Evolutionary conservation across 1,139 yeast genomes (phyloP), one percentile per base, ranked within the genome.

Genomic region (Yamadazyma sp.): DNA sequence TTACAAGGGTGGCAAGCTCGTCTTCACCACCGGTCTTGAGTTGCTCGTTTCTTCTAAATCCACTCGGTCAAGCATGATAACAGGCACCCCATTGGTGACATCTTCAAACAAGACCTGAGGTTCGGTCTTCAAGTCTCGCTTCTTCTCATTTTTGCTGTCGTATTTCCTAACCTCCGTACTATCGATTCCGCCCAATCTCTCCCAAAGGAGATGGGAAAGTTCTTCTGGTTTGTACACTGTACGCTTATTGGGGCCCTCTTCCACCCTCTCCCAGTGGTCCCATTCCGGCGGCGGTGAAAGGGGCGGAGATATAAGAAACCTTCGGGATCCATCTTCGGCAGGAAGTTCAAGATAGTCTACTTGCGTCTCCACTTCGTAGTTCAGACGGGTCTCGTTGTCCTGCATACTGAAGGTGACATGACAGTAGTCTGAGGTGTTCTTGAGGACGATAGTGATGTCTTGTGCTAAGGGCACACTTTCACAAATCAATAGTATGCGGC

Each of bases 271-370:
- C 70, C 71, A 71, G 42, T 68, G 67, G 45, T 70, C 64, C 77
- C 77, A 71, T 36, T 67, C 77, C 0, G 68, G 54, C 2, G 70
- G 75, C 1, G 77, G 77, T 7, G 74, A 68, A n/a, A 64, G 48
- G 5, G 77, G 77, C 1, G 77, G 77, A 18, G 73, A 68, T 20
- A 71, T 71, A 36, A 71, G 64, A 40, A 70, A 71, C 21, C 76
- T 47, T 34, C 63, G 56, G 34, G 65, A 59, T 8, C 66, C 69
- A 13, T 52, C 57, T 35, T 71, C 75, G 51, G 62, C 62, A 2
- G 77, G 77, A 16, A 71, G 52, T 45, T 70, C 75, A 40, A 71
- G 54, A 45, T 59, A 71, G 27, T 64, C 66, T 9, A 53, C 47
- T 5, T 48, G 31, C 36, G 43, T 25, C 13, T 38, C 37, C 0